Conservation (phyloP, 2,329 filamentous ascomycete genomes). For the Colletotrichum neosansevieriae region DNA sequence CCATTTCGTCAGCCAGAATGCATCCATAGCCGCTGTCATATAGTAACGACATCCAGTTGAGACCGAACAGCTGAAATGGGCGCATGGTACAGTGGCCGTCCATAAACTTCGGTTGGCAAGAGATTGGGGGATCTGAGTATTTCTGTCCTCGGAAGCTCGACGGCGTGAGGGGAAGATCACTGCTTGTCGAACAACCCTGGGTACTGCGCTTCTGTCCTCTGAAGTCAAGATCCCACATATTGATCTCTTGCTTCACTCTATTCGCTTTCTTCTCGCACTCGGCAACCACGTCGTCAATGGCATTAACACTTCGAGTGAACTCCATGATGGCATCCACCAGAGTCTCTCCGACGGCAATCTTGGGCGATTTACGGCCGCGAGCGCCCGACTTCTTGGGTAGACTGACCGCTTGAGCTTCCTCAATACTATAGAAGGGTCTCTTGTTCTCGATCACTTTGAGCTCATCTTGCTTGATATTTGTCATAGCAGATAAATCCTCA, state of each 20-base stretch:
- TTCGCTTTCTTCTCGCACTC: constrained; percentile 81
- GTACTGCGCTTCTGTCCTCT: constrained; percentile 56
- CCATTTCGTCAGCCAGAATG: constrained; percentile 98
- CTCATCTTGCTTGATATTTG: constrained; percentile 76
- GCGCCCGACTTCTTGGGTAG: constrained; percentile 61
- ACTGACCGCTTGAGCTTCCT: constrained; percentile 75
- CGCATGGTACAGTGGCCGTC: constrained; percentile 82
- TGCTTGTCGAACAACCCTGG: constrained; percentile 44
- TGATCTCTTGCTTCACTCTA: constrained; percentile 59
- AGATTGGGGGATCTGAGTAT: constrained; percentile 58
- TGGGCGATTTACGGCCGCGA: constrained; percentile 54
- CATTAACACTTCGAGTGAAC: constrained; percentile 84
- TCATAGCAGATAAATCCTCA: constrained; percentile 84
- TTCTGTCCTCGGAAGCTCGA: constrained; percentile 52
- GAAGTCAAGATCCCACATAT: constrained; percentile 62
- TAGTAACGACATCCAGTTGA: constrained; percentile 93
- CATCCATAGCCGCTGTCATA: constrained; percentile 85
- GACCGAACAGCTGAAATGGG: constrained; percentile 91
- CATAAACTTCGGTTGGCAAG: constrained; percentile 82
- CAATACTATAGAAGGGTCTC: constrained; percentile 78
- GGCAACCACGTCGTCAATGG: constrained; percentile 84
- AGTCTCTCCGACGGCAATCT: constrained; percentile 64
- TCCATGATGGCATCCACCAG: constrained; percentile 68
- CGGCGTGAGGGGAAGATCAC: constrained; percentile 58
- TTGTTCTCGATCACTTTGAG: constrained; percentile 78